phyloP scores from a whole-genome alignment of 2,329 filamentous ascomycete genomes.

The Talaromyces islandicus region DNA sequence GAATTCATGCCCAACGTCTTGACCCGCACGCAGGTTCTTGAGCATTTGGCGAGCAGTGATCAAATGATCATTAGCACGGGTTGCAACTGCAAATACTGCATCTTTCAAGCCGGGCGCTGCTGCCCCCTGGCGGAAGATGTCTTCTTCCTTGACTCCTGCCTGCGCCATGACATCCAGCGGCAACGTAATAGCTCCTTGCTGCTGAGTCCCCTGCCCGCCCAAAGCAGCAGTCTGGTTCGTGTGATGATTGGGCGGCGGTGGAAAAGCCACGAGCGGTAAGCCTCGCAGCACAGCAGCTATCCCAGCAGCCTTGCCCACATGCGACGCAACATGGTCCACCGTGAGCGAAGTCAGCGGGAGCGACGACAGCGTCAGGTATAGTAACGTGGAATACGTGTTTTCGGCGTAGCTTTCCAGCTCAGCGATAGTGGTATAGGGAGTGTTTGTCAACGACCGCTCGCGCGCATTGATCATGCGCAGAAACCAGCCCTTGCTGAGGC shows the following conservation, averaged over 20 bases:
- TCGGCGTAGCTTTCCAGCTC: conserved; percentile 84
- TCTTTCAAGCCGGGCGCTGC: conserved; percentile 77
- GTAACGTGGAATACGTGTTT: conserved; percentile 86
- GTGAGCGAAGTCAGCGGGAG: conserved; percentile 75
- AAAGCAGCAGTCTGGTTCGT: conserved; percentile 41
- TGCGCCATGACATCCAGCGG: conserved; percentile 88
- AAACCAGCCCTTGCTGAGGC: conserved; percentile 65
- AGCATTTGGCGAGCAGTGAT: conserved; percentile 93
- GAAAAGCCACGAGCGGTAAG: conserved; percentile 79
- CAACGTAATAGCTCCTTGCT: conserved; percentile 65
- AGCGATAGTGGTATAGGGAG: conserved; percentile 68
- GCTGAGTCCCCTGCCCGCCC: conserved; percentile 32
- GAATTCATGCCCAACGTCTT: conserved; percentile 76
- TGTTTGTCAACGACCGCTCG: conserved; percentile 76
- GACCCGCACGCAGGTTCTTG: conserved; percentile 66
- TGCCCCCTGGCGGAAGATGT: conserved; percentile 75
- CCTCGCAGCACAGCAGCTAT: conserved; percentile 83
- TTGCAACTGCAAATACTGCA: conserved; percentile 87
- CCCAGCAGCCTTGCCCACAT: conserved; percentile 89
- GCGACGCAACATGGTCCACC: conserved; percentile 86
- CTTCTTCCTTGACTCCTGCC: conserved; percentile 74
- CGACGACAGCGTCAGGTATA: conserved; percentile 79
- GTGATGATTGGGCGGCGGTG: conserved; percentile 54
- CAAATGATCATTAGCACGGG: conserved; percentile 88
- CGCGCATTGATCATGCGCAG: conserved; percentile 72